Conservation (phyloP, 2,329 filamentous ascomycete genomes). For the Fusarium goolgardi region DNA sequence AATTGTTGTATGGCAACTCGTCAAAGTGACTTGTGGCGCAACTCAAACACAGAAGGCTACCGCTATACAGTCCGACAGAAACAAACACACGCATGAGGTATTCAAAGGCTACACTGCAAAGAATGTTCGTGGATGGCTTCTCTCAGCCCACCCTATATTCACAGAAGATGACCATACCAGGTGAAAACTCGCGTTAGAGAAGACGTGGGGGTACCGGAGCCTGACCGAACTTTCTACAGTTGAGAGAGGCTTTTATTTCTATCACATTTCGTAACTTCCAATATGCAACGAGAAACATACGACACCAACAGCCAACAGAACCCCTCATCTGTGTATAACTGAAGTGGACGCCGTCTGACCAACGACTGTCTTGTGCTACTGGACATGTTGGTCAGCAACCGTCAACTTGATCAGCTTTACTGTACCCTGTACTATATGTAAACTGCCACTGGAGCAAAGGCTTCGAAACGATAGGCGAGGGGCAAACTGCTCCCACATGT, state of each 20-base stretch:
- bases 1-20: background rate
- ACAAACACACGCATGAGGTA: background rate
- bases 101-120: background rate
- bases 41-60: background rate
- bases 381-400: background rate
- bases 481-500: slow-evolving; percentile 25
- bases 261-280: slow-evolving; percentile 38
- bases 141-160: slow-evolving; percentile 23
- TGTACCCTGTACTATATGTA: background rate
- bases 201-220: slow-evolving; percentile 33
- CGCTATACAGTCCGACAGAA: background rate
- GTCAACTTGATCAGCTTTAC: slow-evolving; percentile 4
- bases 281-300: slow-evolving; percentile 22
- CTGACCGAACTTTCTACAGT: slow-evolving; percentile 18
- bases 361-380: background rate
- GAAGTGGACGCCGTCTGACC: background rate
- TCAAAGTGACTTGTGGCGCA: background rate
- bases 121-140: background rate
- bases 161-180: slow-evolving; percentile 28
- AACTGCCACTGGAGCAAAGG: slow-evolving; percentile 14
- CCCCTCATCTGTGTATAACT: slow-evolving; percentile 9
- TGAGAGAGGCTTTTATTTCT: slow-evolving; percentile 7
- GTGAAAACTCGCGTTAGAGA: slow-evolving; percentile 35
- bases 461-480: slow-evolving; percentile 7
- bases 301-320: slow-evolving; percentile 28